phyloP scores from a whole-genome alignment of 2,329 filamentous ascomycete genomes.

The Alternaria atra region DNA sequence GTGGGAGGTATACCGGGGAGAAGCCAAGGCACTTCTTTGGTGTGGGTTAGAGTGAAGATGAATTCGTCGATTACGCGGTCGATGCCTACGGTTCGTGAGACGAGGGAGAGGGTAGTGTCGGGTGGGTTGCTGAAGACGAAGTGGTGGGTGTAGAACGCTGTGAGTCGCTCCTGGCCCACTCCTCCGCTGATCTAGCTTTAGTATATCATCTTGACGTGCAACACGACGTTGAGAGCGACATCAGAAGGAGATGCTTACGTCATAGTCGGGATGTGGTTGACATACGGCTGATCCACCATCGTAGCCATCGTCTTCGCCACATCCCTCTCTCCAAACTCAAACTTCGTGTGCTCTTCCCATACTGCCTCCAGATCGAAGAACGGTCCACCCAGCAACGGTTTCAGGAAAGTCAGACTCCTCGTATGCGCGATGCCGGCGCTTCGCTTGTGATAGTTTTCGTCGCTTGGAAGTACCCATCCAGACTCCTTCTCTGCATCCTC shows the following conservation, averaged over 20 bases:
- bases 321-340: slow-evolving; percentile 73
- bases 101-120: slow-evolving; percentile 72
- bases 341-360: slow-evolving; percentile 80
- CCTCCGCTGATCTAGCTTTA: slow-evolving; percentile 60
- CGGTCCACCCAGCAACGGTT: slow-evolving; percentile 69
- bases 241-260: slow-evolving; percentile 39
- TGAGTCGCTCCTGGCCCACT: slow-evolving; percentile 69
- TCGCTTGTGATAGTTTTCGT: slow-evolving; percentile 54
- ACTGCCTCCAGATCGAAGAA: slow-evolving; percentile 78
- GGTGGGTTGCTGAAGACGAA: slow-evolving; percentile 78
- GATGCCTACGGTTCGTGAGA: slow-evolving; percentile 75
- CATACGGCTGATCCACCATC: slow-evolving; percentile 81
- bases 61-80: slow-evolving; percentile 67
- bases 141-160: slow-evolving; percentile 74
- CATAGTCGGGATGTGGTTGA: slow-evolving; percentile 78
- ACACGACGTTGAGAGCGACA: not conserved
- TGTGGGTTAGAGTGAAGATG: slow-evolving; percentile 47
- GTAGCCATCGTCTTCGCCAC: slow-evolving; percentile 81
- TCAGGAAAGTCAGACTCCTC: slow-evolving; percentile 71
- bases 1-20: slow-evolving; percentile 49
- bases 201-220: not conserved
- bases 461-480: slow-evolving; percentile 40
- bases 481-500: slow-evolving; percentile 32
- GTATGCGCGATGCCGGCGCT: slow-evolving; percentile 72
- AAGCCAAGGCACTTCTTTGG: slow-evolving; percentile 46